Percentiles rank a stretch among this genome's conserved stretches.
Conservation (phyloP, 2,329 filamentous ascomycete species). For the Cladophialophora bantiana region DNA sequence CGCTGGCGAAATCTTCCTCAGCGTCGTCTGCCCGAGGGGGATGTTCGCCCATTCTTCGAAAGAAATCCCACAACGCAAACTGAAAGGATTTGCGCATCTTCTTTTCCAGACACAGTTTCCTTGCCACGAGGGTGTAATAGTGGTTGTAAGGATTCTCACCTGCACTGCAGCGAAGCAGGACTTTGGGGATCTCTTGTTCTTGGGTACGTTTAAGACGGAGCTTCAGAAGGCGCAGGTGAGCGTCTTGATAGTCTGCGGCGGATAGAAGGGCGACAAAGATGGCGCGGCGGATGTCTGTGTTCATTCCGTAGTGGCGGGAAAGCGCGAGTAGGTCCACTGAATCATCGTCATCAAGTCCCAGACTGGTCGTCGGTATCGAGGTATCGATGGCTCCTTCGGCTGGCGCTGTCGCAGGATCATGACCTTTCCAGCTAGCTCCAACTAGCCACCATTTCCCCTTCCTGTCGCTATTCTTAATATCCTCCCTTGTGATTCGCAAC, state of each 20-base stretch:
- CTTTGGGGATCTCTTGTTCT: slow-evolving; percentile 83
- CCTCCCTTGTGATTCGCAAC: slow-evolving; percentile 78
- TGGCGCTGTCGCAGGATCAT: slow-evolving; percentile 46
- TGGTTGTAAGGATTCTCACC: slow-evolving; percentile 87
- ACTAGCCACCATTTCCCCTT: slow-evolving; percentile 99
- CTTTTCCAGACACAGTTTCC: slow-evolving; percentile 75
- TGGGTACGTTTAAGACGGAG: slow-evolving; percentile 86
- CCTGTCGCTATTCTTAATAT: slow-evolving; percentile 83
- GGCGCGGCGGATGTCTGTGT: slow-evolving; percentile 82
- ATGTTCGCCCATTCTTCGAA: slow-evolving; percentile 83
- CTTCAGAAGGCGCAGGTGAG: slow-evolving; percentile 78
- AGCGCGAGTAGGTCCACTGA: slow-evolving; percentile 72
- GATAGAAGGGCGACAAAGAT: slow-evolving; percentile 93
- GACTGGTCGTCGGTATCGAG: slow-evolving; percentile 37
- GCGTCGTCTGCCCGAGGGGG: slow-evolving; percentile 71
- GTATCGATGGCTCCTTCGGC: slow-evolving; percentile 27
- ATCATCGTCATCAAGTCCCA: slow-evolving; percentile 45
- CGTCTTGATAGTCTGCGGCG: slow-evolving; percentile 82
- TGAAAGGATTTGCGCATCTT: slow-evolving; percentile 84
- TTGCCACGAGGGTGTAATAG: slow-evolving; percentile 88
- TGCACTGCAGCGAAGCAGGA: slow-evolving; percentile 85
- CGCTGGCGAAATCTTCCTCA: slow-evolving; percentile 60
- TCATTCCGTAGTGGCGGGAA: slow-evolving; percentile 84
- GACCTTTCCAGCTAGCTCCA: slow-evolving; percentile 81
- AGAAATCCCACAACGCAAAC: slow-evolving; percentile 84